These are phyloP conservation scores for Apiotrichum akiyoshidainum DNA, from an alignment of 1,284 basidiomycete genomes.

Conservation along the genomic window DNA sequence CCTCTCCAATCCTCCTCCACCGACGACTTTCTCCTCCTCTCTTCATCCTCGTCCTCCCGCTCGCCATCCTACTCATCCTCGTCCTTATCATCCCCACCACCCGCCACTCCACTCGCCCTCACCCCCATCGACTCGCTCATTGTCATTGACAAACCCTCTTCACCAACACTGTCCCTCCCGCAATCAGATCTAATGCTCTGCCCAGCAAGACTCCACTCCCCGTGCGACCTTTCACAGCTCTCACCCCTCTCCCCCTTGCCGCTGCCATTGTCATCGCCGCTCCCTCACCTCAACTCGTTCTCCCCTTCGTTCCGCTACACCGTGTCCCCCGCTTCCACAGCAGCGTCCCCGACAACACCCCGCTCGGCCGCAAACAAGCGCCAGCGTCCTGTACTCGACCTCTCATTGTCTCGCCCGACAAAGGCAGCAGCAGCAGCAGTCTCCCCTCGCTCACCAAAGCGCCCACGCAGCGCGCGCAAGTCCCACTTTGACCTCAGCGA, in stretches of 20 bases:
- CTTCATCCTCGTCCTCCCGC: background rate
- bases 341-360: background rate
- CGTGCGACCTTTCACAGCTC: constrained; percentile 7
- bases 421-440: too few relatives aligned
- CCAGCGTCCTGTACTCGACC: background rate
- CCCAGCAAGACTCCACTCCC: constrained; percentile 4
- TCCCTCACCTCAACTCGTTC: background rate
- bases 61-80: background rate
- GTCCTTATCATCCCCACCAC: background rate
- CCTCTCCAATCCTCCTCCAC: too few relatives aligned
- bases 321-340: background rate
- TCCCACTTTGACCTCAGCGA: background rate
- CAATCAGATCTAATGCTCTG: constrained; percentile 13
- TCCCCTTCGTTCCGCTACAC: constrained; percentile 5
- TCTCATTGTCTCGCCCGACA: background rate
- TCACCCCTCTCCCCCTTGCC: constrained; percentile 4
- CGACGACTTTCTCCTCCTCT: background rate
- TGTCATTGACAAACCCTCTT: background rate
- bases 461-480: background rate
- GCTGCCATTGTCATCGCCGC: background rate
- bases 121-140: background rate
- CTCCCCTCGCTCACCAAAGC: constrained; percentile 1
- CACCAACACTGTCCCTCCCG: background rate
- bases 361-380: background rate
- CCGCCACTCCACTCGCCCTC: background rate